Conservation (phyloP, 2,329 filamentous ascomycete species). For the Neonectria ditissima region DNA sequence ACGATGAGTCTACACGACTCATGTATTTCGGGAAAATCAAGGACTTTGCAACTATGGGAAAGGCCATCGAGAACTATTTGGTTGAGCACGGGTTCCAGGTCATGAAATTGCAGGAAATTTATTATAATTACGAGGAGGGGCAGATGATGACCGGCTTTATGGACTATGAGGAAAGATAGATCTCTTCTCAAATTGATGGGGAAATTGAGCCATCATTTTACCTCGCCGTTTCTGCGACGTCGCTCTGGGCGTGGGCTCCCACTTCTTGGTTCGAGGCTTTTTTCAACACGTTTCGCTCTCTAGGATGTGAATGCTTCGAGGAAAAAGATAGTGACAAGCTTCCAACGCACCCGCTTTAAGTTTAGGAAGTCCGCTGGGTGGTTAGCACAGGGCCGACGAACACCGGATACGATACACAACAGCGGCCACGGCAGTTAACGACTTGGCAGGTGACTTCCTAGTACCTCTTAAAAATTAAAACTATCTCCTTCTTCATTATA, state of each 20-base stretch:
- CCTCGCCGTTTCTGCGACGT: too few relatives aligned
- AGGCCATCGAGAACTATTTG: constrained; percentile 12
- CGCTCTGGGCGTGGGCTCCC: too few relatives aligned
- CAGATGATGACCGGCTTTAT: constrained; percentile 1
- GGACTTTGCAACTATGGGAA: background rate
- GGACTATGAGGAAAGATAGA: too few relatives aligned
- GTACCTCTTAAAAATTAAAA: background rate
- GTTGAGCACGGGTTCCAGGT: constrained; percentile 6
- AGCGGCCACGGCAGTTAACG: too few relatives aligned
- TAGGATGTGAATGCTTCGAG: too few relatives aligned
- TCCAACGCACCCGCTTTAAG: too few relatives aligned
- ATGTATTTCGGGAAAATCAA: constrained; percentile 12
- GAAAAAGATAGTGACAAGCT: too few relatives aligned
- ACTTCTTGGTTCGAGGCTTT: too few relatives aligned
- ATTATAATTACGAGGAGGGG: constrained; percentile 7
- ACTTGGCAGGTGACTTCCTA: background rate
- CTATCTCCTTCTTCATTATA: background rate
- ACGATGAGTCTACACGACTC: background rate
- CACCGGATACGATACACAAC: background rate
- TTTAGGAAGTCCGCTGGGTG: too few relatives aligned
- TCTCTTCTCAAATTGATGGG: too few relatives aligned
- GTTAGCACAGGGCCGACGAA: background rate
- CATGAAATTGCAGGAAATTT: constrained; percentile 9
- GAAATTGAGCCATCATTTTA: too few relatives aligned
- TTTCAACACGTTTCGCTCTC: too few relatives aligned